phyloP scores from a whole-genome alignment of 805 yeast genomes.

The Pichia exigua region DNA sequence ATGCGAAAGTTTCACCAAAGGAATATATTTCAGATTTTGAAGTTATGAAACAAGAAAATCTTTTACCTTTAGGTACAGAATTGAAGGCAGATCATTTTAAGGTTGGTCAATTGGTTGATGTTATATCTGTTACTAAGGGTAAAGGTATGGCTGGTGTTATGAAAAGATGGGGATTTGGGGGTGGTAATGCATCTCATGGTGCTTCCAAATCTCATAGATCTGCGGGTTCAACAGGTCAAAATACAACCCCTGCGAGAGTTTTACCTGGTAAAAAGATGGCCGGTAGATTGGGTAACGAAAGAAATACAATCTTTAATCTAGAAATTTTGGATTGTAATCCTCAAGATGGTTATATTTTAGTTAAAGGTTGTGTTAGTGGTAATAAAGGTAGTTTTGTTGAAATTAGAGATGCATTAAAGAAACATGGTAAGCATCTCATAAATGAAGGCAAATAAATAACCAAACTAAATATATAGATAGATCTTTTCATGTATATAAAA shows the following conservation, averaged over 20 bases:
- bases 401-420: slow-evolving; percentile 70
- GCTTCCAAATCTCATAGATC: slow-evolving; percentile 87
- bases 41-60: slow-evolving; percentile 56
- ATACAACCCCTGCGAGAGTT: slow-evolving; percentile 93
- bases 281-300: slow-evolving; percentile 85
- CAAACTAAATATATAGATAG: background rate
- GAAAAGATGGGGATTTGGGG: slow-evolving; percentile 87
- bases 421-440: slow-evolving; percentile 24
- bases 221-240: slow-evolving; percentile 96
- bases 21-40: slow-evolving; percentile 67
- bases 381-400: slow-evolving; percentile 68
- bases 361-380: slow-evolving; percentile 90
- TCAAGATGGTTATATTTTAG: slow-evolving; percentile 69
- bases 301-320: slow-evolving; percentile 66
- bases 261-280: slow-evolving; percentile 98
- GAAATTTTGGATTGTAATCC: slow-evolving; percentile 74
- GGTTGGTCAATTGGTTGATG: slow-evolving; percentile 77
- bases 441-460: slow-evolving; percentile 4
- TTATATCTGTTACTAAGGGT: slow-evolving; percentile 76
- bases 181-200: slow-evolving; percentile 93
- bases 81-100: slow-evolving; percentile 78
- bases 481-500: background rate
- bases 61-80: slow-evolving; percentile 70
- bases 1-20: slow-evolving; percentile 82
- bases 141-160: slow-evolving; percentile 98